A percentile compares a stretch with the other conserved stretches of the same genome.
Conservation (phyloP, 2,329 filamentous ascomycete species). For the Fusarium compactum region DNA sequence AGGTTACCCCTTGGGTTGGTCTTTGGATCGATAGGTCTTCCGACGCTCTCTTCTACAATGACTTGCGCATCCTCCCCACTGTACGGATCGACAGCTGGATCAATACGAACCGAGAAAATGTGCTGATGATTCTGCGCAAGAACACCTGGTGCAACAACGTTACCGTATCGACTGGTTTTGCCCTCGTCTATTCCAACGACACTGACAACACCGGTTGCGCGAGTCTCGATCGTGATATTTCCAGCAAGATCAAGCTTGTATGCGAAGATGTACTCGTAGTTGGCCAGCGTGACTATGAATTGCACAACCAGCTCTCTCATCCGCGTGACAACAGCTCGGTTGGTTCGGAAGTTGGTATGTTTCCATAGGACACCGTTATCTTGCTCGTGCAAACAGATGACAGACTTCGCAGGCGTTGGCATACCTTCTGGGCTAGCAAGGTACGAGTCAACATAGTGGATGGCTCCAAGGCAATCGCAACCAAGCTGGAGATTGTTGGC, state of each 20-base stretch:
- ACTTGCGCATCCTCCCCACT: slow-evolving; percentile 60
- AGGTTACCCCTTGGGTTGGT: slow-evolving; percentile 72
- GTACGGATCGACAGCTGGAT: slow-evolving; percentile 70
- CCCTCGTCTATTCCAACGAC: slow-evolving; percentile 68
- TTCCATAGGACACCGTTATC: slow-evolving; percentile 79
- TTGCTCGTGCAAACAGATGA: slow-evolving; percentile 76
- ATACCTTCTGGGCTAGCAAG: slow-evolving; percentile 69
- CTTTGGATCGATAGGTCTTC: slow-evolving; percentile 56
- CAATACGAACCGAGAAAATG: slow-evolving; percentile 72
- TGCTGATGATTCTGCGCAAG: slow-evolving; percentile 78
- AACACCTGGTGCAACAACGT: slow-evolving; percentile 71
- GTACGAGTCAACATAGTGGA: slow-evolving; percentile 57
- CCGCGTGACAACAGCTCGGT: slow-evolving; percentile 69
- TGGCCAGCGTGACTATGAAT: slow-evolving; percentile 75
- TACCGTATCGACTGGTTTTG: slow-evolving; percentile 66
- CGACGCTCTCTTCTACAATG: slow-evolving; percentile 55
- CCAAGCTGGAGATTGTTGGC: slow-evolving; percentile 75
- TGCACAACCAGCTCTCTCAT: slow-evolving; percentile 74
- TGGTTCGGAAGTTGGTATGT: slow-evolving; percentile 75
- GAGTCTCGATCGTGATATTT: slow-evolving; percentile 70
- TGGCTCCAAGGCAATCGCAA: slow-evolving; percentile 68
- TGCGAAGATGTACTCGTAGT: slow-evolving; percentile 73
- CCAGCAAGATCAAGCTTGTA: slow-evolving; percentile 71
- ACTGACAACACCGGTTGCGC: slow-evolving; percentile 74
- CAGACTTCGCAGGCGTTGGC: slow-evolving; percentile 65